A percentile compares a stretch with the other conserved stretches of the same genome.
These are phyloP conservation scores for Lithospermum erythrorhizon DNA, from an alignment of 257 asterid genomes.

Conservation along the genomic window DNA sequence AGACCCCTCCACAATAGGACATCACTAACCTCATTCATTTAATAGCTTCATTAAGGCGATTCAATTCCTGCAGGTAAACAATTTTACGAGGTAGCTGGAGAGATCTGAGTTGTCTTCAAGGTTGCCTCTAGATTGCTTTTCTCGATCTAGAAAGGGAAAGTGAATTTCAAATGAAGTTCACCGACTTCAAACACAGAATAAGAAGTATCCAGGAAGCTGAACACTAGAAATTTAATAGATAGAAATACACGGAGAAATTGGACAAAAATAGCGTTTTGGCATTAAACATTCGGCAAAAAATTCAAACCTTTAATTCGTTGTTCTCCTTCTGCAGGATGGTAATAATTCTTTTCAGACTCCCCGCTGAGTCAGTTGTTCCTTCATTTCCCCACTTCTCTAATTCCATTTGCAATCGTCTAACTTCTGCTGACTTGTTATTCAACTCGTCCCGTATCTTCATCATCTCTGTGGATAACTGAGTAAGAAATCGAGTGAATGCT, in stretches of 20 bases:
- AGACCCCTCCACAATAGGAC: not conserved
- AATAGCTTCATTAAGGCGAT: slow-evolving; percentile 17
- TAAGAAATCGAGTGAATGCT: not conserved
- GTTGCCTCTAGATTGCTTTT: slow-evolving; percentile 59
- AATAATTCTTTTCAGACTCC: slow-evolving; percentile 43
- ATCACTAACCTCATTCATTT: slow-evolving; percentile 50
- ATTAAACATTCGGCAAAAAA: slow-evolving; percentile 7
- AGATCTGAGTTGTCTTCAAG: slow-evolving; percentile 36
- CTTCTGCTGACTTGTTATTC: slow-evolving; percentile 53
- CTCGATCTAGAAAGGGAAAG: slow-evolving; percentile 55
- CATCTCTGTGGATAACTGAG: slow-evolving; percentile 55
- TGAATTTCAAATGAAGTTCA: slow-evolving; percentile 11
- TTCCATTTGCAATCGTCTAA: slow-evolving; percentile 48
- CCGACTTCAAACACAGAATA: not conserved
- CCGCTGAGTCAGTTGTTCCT: slow-evolving; percentile 31
- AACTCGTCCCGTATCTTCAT: slow-evolving; percentile 41
- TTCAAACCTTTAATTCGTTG: slow-evolving; percentile 49
- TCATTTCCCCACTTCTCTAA: slow-evolving; percentile 38
- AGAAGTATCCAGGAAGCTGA: not conserved
- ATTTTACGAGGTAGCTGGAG: slow-evolving; percentile 28
- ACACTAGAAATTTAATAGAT: not conserved
- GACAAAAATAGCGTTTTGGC: not conserved
- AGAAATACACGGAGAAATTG: too few relatives aligned
- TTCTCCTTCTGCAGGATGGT: slow-evolving; percentile 61
- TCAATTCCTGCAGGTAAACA: slow-evolving; percentile 22